Percentiles rank a stretch among this genome's conserved stretches.
phyloP scores from a whole-genome alignment of 495 filamentous ascomycete species.

The Talaromyces nanjingensis region DNA sequence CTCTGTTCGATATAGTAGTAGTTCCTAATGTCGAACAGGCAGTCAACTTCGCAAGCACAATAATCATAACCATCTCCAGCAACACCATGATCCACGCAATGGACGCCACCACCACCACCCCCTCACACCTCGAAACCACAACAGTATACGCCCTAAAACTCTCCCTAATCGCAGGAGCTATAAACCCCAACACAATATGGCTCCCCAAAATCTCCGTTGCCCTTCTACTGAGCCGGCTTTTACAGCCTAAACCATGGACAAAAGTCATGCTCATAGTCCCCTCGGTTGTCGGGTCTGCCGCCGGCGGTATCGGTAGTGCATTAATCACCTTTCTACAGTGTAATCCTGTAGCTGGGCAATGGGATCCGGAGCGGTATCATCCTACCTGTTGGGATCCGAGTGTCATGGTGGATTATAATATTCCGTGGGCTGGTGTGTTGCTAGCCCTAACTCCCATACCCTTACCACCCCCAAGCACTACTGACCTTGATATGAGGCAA shows the following conservation, averaged over 20 bases:
- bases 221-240: background rate
- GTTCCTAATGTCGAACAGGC: background rate
- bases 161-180: background rate
- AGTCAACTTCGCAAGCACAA: conserved; percentile 1
- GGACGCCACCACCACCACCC: background rate
- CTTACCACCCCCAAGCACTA: background rate
- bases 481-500: no score
- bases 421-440: background rate
- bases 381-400: background rate
- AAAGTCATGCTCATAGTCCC: background rate
- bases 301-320: background rate
- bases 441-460: background rate
- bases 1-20: background rate
- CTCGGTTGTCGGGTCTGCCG: background rate
- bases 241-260: background rate
- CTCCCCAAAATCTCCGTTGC: conserved; percentile 5
- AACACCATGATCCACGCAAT: background rate
- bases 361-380: background rate
- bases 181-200: background rate
- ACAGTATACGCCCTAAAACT: background rate
- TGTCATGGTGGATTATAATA: background rate
- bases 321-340: background rate
- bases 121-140: background rate
- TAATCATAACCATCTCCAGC: background rate
- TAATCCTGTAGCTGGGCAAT: conserved; percentile 1